Percentiles rank a stretch among this genome's conserved stretches.
Conservation (phyloP, 2,329 filamentous ascomycete species). For the Cercospora sp. region DNA sequence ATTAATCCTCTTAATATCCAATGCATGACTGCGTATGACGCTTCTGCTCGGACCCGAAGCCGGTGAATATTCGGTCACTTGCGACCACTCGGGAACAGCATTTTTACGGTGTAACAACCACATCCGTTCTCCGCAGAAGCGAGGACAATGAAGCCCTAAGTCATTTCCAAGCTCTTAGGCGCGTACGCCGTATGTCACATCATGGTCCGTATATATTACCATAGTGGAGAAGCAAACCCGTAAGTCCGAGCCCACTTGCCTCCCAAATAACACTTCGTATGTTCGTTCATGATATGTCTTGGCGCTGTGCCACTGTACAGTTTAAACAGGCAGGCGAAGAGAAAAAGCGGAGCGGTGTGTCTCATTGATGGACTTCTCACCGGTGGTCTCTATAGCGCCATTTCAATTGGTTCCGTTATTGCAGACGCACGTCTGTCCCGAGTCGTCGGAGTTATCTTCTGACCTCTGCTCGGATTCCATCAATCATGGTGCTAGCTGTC, state of each 20-base stretch:
- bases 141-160: not conserved
- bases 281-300: not conserved
- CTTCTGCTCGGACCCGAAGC: not conserved
- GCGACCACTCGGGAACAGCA: not conserved
- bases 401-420: not conserved
- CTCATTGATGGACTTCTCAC: not conserved
- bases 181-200: not conserved
- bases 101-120: not conserved
- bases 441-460: not conserved
- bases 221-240: not conserved
- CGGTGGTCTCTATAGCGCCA: not conserved
- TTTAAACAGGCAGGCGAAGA: not conserved
- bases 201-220: not conserved
- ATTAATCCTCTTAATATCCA: not conserved
- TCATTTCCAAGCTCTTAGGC: not conserved
- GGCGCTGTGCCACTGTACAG: not conserved
- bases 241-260: not conserved
- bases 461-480: not conserved
- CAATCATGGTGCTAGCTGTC: not conserved
- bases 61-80: not conserved
- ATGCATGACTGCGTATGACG: not conserved
- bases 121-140: not conserved
- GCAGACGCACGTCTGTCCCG: not conserved
- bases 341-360: not conserved
- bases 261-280: not conserved